Conservation (phyloP, 2,329 filamentous ascomycete genomes). For the Ramularia endophylla region DNA sequence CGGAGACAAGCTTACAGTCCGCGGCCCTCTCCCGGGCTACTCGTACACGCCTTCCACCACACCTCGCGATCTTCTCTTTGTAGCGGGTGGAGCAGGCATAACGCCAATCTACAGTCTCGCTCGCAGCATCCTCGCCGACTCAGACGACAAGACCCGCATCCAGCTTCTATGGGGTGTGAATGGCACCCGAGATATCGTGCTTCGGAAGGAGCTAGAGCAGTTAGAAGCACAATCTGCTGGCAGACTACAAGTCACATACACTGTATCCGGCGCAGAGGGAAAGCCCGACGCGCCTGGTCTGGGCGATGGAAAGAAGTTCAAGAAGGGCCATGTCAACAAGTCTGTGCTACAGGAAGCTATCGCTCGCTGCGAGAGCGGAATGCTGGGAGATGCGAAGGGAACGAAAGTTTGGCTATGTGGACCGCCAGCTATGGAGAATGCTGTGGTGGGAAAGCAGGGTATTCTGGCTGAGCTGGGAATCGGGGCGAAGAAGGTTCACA, state of each 20-base stretch:
- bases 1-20: constrained; percentile 56
- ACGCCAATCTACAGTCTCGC: constrained; percentile 53
- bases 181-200: constrained; percentile 55
- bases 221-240: constrained; percentile 47
- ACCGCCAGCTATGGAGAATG: constrained; percentile 60
- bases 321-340: constrained; percentile 54
- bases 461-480: constrained; percentile 55
- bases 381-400: constrained; percentile 31
- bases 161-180: constrained; percentile 64
- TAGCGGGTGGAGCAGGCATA: constrained; percentile 68
- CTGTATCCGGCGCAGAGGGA: constrained; percentile 45
- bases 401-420: constrained; percentile 64
- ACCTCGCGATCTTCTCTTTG: constrained; percentile 47
- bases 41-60: constrained; percentile 19
- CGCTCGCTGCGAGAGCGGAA: constrained; percentile 28
- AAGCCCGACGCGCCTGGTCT: constrained; percentile 17
- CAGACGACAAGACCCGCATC: constrained; percentile 56
- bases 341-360: constrained; percentile 50
- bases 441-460: constrained; percentile 49
- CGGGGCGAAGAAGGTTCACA: constrained; percentile 50
- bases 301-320: constrained; percentile 35
- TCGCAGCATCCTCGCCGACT: constrained; percentile 38
- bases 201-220: constrained; percentile 51
- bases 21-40: constrained; percentile 43
- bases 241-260: constrained; percentile 54